Evolutionary conservation across 371 early-diverging fungal species (phyloP).

Genomic region (Coemansia sp.): DNA sequence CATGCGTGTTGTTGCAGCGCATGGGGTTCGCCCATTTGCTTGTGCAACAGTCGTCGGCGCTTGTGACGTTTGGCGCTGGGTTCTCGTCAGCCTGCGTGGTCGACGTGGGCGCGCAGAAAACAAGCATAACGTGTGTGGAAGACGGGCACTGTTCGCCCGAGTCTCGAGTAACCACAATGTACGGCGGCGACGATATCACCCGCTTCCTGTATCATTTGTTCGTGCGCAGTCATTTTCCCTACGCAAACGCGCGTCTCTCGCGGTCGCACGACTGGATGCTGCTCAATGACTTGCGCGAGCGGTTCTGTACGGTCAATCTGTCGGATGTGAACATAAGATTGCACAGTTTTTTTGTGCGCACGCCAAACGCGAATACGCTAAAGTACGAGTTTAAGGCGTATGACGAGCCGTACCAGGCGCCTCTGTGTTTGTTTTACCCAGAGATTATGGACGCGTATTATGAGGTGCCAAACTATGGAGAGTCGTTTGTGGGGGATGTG

Average conservation of each 20-base stretch:
- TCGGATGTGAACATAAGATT: slow-evolving; percentile 78
- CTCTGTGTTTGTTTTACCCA: slow-evolving; percentile 59
- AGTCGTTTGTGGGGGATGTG: slow-evolving; percentile 17
- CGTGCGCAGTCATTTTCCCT: slow-evolving; percentile 70
- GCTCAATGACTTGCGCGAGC: slow-evolving; percentile 72
- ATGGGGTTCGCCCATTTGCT: slow-evolving; percentile 76
- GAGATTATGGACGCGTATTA: slow-evolving; percentile 20
- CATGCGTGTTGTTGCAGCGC: slow-evolving; percentile 66
- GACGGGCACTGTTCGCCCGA: slow-evolving; percentile 76
- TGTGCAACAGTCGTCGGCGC: slow-evolving; percentile 76
- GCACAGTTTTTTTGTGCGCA: slow-evolving; percentile 76
- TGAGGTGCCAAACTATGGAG: slow-evolving; percentile 33
- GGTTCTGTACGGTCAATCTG: slow-evolving; percentile 79
- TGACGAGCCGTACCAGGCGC: slow-evolving; percentile 81
- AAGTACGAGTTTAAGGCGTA: slow-evolving; percentile 83
- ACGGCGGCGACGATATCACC: slow-evolving; percentile 88
- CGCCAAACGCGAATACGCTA: slow-evolving; percentile 64
- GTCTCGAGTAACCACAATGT: slow-evolving; percentile 60
- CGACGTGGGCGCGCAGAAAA: slow-evolving; percentile 88
- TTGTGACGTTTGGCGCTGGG: slow-evolving; percentile 88
- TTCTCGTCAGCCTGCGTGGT: slow-evolving; percentile 83
- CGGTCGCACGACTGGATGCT: slow-evolving; percentile 68
- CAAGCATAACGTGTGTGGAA: slow-evolving; percentile 80
- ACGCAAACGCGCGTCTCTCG: slow-evolving; percentile 62
- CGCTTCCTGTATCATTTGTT: slow-evolving; percentile 67